Percentiles rank a stretch among this genome's conserved stretches.
These are phyloP conservation scores for Cordyceps tenuipes DNA, from an alignment of 2,329 filamentous ascomycete species.

Conservation along the genomic window DNA sequence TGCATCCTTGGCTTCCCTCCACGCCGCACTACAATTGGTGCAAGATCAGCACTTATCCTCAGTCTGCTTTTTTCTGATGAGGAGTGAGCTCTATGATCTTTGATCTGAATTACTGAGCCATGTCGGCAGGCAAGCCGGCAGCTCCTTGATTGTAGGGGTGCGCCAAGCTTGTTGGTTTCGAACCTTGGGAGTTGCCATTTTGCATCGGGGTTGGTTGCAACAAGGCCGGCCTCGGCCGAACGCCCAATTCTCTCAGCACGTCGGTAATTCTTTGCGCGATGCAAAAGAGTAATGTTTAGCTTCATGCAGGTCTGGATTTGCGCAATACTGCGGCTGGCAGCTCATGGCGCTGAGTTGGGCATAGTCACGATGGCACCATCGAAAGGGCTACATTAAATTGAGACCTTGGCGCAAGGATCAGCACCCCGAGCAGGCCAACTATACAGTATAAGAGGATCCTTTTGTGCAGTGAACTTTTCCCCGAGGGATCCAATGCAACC, in stretches of 20 bases:
- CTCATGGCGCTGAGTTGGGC: background rate
- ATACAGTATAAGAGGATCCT: background rate
- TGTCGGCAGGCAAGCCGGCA: too few relatives aligned
- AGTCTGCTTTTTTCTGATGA: too few relatives aligned
- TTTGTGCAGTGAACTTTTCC: background rate
- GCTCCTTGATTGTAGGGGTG: too few relatives aligned
- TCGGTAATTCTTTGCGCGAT: background rate
- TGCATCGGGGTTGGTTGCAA: too few relatives aligned
- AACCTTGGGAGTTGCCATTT: too few relatives aligned
- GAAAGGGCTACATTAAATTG: background rate
- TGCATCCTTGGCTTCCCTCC: too few relatives aligned
- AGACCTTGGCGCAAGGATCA: background rate
- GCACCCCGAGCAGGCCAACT: background rate
- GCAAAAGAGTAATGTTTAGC: background rate
- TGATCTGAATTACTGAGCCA: too few relatives aligned
- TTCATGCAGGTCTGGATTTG: background rate
- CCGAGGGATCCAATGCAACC: background rate
- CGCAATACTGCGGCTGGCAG: background rate
- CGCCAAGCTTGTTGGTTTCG: too few relatives aligned
- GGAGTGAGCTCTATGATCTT: too few relatives aligned
- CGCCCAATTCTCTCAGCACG: background rate
- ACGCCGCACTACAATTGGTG: too few relatives aligned
- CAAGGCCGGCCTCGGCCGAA: too few relatives aligned
- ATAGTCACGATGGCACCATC: conserved; percentile 3
- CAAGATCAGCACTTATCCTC: too few relatives aligned